Conservation (phyloP, 2,329 filamentous ascomycete species). For the Tolypocladium endophyticum region DNA sequence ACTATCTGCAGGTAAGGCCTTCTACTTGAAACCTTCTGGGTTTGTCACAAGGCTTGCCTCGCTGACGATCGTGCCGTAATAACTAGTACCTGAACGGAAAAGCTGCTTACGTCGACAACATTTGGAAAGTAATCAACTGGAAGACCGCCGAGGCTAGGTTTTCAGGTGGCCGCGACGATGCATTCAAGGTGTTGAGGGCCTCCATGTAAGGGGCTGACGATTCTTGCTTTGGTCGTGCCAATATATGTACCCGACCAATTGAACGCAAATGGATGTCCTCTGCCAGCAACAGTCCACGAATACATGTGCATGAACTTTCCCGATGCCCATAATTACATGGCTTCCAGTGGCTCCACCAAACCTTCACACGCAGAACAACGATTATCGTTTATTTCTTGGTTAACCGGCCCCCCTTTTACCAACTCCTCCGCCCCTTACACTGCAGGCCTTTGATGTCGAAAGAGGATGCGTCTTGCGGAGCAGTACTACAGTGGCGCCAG, state of each 20-base stretch:
- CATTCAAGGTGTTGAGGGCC: conserved; percentile 32
- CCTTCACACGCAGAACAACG: neutral
- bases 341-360: neutral
- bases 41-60: neutral
- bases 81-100: conserved; percentile 68
- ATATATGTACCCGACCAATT: neutral
- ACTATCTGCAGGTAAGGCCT: conserved; percentile 61
- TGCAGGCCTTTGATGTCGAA: neutral
- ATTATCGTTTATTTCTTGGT: neutral
- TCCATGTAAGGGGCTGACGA: conserved; percentile 19
- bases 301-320: neutral
- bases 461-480: neutral
- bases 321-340: neutral
- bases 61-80: conserved; percentile 5
- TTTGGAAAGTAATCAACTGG: conserved; percentile 75
- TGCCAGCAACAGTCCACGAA: neutral
- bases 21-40: neutral
- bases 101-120: conserved; percentile 62
- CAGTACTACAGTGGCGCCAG: neutral
- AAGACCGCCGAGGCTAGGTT: conserved; percentile 57
- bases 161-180: conserved; percentile 33
- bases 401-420: neutral
- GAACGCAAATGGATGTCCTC: too few relatives aligned
- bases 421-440: neutral
- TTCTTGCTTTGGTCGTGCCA: neutral